Conservation (phyloP, 2,329 filamentous ascomycete genomes). For the Penicillium sp. region DNA sequence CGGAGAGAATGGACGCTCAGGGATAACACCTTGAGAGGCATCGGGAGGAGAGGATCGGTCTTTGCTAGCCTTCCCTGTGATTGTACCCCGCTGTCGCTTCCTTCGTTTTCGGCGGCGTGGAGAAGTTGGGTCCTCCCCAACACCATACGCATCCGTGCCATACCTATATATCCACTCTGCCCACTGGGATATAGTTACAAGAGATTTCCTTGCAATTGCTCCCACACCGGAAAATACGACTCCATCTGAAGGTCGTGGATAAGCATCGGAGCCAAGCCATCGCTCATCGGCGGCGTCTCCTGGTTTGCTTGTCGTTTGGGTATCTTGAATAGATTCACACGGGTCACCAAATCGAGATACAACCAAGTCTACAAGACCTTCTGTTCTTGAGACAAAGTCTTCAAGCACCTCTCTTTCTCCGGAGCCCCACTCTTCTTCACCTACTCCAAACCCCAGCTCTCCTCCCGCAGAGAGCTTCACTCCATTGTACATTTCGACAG, state of each 20-base stretch:
- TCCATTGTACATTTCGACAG: constrained; percentile 76
- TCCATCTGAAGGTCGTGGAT: constrained; percentile 75
- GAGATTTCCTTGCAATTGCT: constrained; percentile 70
- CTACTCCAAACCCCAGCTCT: constrained; percentile 90
- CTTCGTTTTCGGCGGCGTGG: constrained; percentile 55
- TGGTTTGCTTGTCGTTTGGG: constrained; percentile 20
- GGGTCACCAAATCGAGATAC: constrained; percentile 82
- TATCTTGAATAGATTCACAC: constrained; percentile 35
- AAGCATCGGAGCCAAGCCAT: constrained; percentile 77
- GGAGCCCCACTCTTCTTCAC: constrained; percentile 93
- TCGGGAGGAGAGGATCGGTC: constrained; percentile 8
- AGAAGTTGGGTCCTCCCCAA: constrained; percentile 77
- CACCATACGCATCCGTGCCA: constrained; percentile 83
- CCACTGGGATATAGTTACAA: constrained; percentile 80
- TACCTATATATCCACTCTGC: constrained; percentile 85
- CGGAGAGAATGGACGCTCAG: constrained; percentile 38
- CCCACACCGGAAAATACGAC: constrained; percentile 84
- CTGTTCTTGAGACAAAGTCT: constrained; percentile 77
- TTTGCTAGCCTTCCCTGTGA: constrained; percentile 19
- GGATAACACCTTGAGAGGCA: constrained; percentile 20
- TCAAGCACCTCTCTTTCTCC: constrained; percentile 92
- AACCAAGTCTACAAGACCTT: constrained; percentile 85
- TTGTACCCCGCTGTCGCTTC: constrained; percentile 35
- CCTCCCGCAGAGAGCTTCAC: constrained; percentile 89
- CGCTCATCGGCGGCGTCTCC: constrained; percentile 40